Percentiles rank a stretch among this genome's conserved stretches.
phyloP scores from a whole-genome alignment of 768 basidiomycete genomes.

The Solioccasus polychromus region DNA sequence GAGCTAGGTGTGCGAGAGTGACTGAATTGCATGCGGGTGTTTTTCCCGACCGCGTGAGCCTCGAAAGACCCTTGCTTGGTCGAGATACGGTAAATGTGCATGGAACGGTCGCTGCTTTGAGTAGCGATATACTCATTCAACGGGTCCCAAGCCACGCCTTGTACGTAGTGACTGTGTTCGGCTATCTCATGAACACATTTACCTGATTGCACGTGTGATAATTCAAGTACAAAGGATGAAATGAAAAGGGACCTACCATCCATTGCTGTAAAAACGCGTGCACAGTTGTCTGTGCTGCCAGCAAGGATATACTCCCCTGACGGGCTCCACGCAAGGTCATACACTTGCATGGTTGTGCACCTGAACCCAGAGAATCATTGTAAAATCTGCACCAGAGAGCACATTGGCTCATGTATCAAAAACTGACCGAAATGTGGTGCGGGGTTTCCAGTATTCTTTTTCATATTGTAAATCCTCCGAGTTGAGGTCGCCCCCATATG shows the following conservation, averaged over 20 bases:
- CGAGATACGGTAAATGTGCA: conserved; percentile 88
- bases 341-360: conserved; percentile 93
- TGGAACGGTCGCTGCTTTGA: conserved; percentile 92
- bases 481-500: conserved; percentile 80
- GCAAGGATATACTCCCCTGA: conserved; percentile 91
- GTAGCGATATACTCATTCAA: conserved; percentile 96
- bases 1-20: conserved; percentile 71
- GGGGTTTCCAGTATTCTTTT: conserved; percentile 93
- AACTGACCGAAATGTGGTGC: conserved; percentile 78
- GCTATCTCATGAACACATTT: conserved; percentile 87
- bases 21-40: conserved; percentile 66
- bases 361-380: conserved; percentile 38
- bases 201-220: conserved; percentile 41
- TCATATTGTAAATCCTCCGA: conserved; percentile 82
- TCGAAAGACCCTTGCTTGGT: conserved; percentile 81
- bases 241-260: conserved; percentile 52
- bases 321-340: conserved; percentile 97
- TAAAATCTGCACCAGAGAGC: conserved; percentile 5
- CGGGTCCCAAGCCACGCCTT: conserved; percentile 99
- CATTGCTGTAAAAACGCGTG: conserved; percentile 71
- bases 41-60: conserved; percentile 88
- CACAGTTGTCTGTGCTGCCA: conserved; percentile 96
- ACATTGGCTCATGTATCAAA: background rate
- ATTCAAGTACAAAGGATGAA: background rate
- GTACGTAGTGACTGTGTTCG: conserved; percentile 95